A percentile compares a stretch with the other conserved stretches of the same genome.
Evolutionary conservation across 2,329 filamentous ascomycete genomes (phyloP).

Genomic region (Knoxdaviesia proteae): DNA sequence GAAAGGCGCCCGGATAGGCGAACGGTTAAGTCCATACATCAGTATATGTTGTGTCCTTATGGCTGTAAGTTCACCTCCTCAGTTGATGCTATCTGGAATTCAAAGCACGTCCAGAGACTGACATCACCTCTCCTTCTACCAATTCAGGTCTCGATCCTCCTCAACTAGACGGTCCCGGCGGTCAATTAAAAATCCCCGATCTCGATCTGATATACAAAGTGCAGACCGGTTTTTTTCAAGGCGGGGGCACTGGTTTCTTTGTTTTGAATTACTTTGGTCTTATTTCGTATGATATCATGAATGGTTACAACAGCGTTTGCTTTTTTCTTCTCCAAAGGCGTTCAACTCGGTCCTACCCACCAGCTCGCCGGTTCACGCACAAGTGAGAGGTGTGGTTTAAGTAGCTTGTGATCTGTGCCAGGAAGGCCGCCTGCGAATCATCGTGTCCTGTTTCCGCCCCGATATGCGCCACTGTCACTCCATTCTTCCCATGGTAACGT

Average conservation of each 20-base stretch:
- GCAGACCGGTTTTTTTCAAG: background rate
- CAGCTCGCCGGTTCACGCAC: too few species aligned
- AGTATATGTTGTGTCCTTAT: constrained; percentile 84
- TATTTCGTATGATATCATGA: too few species aligned
- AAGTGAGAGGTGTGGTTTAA: too few species aligned
- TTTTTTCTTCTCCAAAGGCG: too few species aligned
- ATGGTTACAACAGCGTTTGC: too few species aligned
- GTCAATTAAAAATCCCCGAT: background rate
- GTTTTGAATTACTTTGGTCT: background rate
- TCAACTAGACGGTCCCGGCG: constrained; percentile 15
- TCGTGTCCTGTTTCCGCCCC: too few species aligned
- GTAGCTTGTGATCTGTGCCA: too few species aligned
- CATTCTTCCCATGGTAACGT: too few species aligned
- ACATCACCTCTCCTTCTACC: constrained; percentile 3
- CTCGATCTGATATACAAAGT: too few species aligned
- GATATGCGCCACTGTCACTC: too few species aligned
- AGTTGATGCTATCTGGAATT: background rate
- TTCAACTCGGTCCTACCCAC: too few species aligned
- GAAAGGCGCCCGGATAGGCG: constrained; percentile 86
- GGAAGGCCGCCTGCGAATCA: too few species aligned
- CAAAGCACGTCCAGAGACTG: background rate
- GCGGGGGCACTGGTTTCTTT: background rate
- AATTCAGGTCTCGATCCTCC: constrained; percentile 14
- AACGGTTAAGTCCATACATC: constrained; percentile 85
- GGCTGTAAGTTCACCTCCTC: constrained; percentile 44